phyloP scores from a whole-genome alignment of 2,329 filamentous ascomycete species.

The Stachybotrys elegans region DNA sequence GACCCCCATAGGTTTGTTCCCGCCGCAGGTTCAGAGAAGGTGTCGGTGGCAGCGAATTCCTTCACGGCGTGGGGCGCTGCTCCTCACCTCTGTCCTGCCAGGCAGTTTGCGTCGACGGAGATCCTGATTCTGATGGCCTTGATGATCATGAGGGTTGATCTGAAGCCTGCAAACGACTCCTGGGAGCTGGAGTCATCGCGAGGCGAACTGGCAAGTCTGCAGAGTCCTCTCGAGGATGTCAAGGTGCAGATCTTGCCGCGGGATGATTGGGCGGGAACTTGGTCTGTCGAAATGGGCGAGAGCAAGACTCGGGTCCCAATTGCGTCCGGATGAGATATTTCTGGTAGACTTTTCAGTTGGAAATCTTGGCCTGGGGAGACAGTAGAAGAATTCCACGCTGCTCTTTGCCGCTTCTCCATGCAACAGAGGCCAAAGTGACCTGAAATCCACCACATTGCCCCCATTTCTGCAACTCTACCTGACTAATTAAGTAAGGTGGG shows the following conservation, averaged over 20 bases:
- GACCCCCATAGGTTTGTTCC: constrained; percentile 24
- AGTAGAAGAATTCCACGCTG: too few species aligned
- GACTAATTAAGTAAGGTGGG: too few species aligned
- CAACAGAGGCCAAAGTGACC: too few species aligned
- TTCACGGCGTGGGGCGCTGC: constrained; percentile 21
- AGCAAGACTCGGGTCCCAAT: constrained; percentile 17
- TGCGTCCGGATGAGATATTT: constrained; percentile 17
- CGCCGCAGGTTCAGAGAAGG: too few species aligned
- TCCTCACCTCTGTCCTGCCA: constrained; percentile 21
- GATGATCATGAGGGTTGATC: constrained; percentile 9
- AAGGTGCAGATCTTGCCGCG: constrained; percentile 9
- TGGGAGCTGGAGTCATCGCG: background rate
- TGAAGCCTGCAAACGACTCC: constrained; percentile 1
- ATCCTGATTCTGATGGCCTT: constrained; percentile 16
- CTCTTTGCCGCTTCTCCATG: too few species aligned
- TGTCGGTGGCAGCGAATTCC: too few species aligned
- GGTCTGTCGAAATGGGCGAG: constrained; percentile 17
- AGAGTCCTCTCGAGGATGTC: background rate
- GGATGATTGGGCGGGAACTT: constrained; percentile 10
- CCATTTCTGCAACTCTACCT: too few species aligned
- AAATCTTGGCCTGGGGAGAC: too few species aligned
- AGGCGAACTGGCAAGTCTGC: background rate
- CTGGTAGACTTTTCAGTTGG: too few species aligned
- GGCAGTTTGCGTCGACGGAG: constrained; percentile 22
- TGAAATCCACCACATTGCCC: too few species aligned